phyloP scores from a whole-genome alignment of 164 flowering plant species.

The Stephania japonica region DNA sequence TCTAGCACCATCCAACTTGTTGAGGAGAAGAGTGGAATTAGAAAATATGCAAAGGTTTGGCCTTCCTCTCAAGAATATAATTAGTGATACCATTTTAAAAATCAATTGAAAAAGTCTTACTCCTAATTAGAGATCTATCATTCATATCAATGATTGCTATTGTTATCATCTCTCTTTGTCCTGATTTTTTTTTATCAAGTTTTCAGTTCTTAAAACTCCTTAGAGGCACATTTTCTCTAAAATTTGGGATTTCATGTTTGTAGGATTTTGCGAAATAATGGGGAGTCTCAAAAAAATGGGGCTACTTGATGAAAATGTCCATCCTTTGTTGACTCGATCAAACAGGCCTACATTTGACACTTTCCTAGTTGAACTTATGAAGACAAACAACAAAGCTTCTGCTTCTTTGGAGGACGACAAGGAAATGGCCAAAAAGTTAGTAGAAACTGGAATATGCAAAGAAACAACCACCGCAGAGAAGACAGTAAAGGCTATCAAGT shows the following conservation, averaged over 20 bases:
- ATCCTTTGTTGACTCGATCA: slow-evolving; percentile 39
- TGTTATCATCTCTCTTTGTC: neutral
- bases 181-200: neutral
- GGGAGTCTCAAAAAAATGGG: slow-evolving; percentile 73
- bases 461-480: slow-evolving; percentile 48
- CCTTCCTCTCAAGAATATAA: too few species aligned
- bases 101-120: too few species aligned
- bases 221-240: neutral
- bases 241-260: slow-evolving; percentile 13
- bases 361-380: slow-evolving; percentile 62
- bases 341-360: slow-evolving; percentile 44
- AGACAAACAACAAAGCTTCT: slow-evolving; percentile 10
- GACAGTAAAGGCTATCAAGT: slow-evolving; percentile 73
- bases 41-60: too few species aligned
- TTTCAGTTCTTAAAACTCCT: neutral
- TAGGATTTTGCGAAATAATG: slow-evolving; percentile 87
- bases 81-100: too few species aligned
- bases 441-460: slow-evolving; percentile 53
- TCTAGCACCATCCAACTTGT: too few species aligned
- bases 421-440: slow-evolving; percentile 43
- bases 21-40: too few species aligned
- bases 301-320: slow-evolving; percentile 46
- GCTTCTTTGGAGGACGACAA: slow-evolving; percentile 35
- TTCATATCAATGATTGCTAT: neutral
- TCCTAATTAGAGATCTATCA: too few species aligned